Base-by-base conservation (phyloP, 2,329 filamentous ascomycete species). In the Sphaerulina vaccinii region DNA sequence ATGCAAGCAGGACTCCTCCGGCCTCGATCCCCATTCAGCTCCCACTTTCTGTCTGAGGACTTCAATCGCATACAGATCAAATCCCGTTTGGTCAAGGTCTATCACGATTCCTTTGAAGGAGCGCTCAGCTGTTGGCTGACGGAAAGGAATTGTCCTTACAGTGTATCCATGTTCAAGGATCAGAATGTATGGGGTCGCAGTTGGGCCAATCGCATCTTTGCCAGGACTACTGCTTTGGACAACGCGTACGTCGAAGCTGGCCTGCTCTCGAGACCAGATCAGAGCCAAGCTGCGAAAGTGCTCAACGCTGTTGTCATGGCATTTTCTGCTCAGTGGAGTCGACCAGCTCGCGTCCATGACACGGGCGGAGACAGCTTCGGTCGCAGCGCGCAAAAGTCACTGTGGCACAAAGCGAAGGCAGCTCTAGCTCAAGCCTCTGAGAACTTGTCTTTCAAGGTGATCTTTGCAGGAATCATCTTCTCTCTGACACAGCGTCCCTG, bases 391-490 rank as follows among this genome's bases (percentile, higher is more conserved):
- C 56, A 58, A 22, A 52, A 47, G 23, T 27, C 50, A 13, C 51
- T 59, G 2, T 59, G 57, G 57, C 48, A 59, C 32, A 49, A 59
- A 37, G 54, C 57, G 4, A 51, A 51, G 29, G 44, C 45, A 36
- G 54, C 54, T 23, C 33, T 59, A 11, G 27, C 36, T 9, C 45
- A 47, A 49, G 54, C 54, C 16, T 52, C 49, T 3, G 51, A 57
- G 13, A 57, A 55, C 40, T 49, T 24, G 22, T 57, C 57, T 21
- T 59, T 59, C 49, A 43, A 51, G 33, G 51, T 52, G 32, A 51
- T 57, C 15, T 57, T 59, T 33, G 57, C 57, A 19, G 49, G 47
- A 6, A 57, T 59, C 22, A 54, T 59, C 10, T 59, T 59, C 33
- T 42, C 57, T 9, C 40, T 59, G 13, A 57, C 57, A 11, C 57